Evolutionary conservation across 2,329 filamentous ascomycete species (phyloP).

Genomic region (Shiraia sp.): DNA sequence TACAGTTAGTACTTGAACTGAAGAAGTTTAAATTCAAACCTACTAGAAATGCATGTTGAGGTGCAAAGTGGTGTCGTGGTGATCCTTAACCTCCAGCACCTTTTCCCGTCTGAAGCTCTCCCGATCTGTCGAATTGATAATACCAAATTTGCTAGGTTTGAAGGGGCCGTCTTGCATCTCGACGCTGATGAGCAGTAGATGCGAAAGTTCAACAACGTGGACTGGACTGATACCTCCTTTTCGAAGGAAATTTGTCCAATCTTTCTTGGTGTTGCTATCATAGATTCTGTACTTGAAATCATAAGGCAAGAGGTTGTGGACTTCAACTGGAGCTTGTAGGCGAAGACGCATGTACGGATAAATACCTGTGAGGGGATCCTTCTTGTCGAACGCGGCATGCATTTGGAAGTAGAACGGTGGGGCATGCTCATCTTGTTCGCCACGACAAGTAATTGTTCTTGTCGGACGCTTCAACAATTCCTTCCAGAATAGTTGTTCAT

Average conservation of each 20-base stretch:
- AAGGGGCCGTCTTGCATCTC: constrained; percentile 97
- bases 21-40: constrained; percentile 13
- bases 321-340: constrained; percentile 86
- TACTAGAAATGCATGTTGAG: constrained; percentile 89
- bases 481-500: constrained; percentile 87
- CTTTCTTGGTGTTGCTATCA: constrained; percentile 97
- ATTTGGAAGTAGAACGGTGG: constrained; percentile 96
- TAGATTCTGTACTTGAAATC: constrained; percentile 99
- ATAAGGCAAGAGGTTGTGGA: constrained; percentile 93
- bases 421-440: constrained; percentile 75
- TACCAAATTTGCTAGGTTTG: constrained; percentile 93
- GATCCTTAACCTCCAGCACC: constrained; percentile 79
- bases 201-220: constrained; percentile 94
- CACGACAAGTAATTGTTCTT: constrained; percentile 83
- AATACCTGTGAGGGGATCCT: constrained; percentile 78
- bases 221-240: constrained; percentile 97
- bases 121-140: constrained; percentile 87
- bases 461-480: constrained; percentile 85
- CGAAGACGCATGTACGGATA: constrained; percentile 96
- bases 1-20: constrained; percentile 14
- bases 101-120: constrained; percentile 88
- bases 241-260: constrained; percentile 97
- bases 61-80: constrained; percentile 75
- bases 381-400: constrained; percentile 81
- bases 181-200: constrained; percentile 87